A percentile compares a stretch with the other conserved stretches of the same genome.
These are phyloP conservation scores for Aureobasidium sp. DNA, from an alignment of 2,329 filamentous ascomycete species.

Conservation along the genomic window DNA sequence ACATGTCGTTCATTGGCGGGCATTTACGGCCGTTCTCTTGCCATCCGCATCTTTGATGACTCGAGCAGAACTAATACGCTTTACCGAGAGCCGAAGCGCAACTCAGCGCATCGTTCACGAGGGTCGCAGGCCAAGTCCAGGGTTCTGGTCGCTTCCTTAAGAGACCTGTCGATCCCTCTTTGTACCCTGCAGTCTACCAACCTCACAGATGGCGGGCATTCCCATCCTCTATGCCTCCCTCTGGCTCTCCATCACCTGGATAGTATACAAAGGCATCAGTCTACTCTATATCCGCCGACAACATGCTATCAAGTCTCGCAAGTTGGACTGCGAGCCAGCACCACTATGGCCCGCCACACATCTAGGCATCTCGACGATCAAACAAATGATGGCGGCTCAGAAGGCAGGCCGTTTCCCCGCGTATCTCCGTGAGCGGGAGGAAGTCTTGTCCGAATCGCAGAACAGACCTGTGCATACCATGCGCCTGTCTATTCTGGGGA, in stretches of 20 bases:
- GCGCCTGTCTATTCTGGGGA: conserved; percentile 20
- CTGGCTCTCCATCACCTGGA: background rate
- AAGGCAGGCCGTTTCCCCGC: conserved; percentile 23
- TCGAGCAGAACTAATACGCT: background rate
- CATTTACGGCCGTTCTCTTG: conserved; percentile 2
- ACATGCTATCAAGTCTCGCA: conserved; percentile 12
- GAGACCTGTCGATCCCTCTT: conserved; percentile 11
- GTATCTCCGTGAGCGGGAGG: conserved; percentile 21
- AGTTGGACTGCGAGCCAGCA: conserved; percentile 14
- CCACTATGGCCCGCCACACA: conserved; percentile 22
- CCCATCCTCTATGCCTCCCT: background rate
- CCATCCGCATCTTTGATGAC: background rate
- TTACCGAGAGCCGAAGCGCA: conserved; percentile 5
- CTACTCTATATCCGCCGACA: conserved; percentile 1
- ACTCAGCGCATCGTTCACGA: background rate
- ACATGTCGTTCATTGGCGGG: conserved; percentile 12
- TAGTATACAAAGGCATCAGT: conserved; percentile 4
- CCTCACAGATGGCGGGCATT: conserved; percentile 1
- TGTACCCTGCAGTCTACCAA: background rate
- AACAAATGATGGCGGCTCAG: conserved; percentile 22
- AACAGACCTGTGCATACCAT: conserved; percentile 24
- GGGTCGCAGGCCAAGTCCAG: background rate
- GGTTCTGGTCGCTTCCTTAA: background rate
- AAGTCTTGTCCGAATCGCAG: conserved; percentile 18
- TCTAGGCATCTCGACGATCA: conserved; percentile 23